Evolutionary conservation across 2,329 filamentous ascomycete genomes (phyloP).

Genomic region (Mariannaea sp.): DNA sequence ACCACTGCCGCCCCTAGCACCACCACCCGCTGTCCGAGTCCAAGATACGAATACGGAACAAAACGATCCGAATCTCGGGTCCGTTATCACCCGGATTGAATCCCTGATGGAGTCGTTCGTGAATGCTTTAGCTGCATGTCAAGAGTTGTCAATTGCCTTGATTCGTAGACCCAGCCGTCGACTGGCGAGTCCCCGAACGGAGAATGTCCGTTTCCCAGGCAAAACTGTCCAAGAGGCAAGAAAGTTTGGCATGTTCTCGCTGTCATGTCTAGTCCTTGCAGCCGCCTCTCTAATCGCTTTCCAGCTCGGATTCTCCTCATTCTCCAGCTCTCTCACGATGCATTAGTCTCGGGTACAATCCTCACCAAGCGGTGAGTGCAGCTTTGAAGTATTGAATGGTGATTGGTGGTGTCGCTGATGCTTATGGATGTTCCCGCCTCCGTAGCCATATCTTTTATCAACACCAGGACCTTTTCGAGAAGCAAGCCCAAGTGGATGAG

Average conservation of each 20-base stretch:
- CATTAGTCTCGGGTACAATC: conserved; percentile 57
- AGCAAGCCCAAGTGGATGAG: conserved; percentile 69
- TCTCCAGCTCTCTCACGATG: conserved; percentile 63
- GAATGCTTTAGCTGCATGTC: conserved; percentile 32
- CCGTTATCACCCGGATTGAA: conserved; percentile 45
- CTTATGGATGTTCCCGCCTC: background rate
- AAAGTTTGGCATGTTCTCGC: conserved; percentile 54
- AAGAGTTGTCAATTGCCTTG: conserved; percentile 39
- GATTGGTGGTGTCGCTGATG: background rate
- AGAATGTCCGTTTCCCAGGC: conserved; percentile 52
- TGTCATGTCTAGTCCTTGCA: background rate
- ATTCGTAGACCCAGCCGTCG: conserved; percentile 27
- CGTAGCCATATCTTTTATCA: conserved; percentile 80
- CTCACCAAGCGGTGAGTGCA: conserved; percentile 65
- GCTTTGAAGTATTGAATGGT: background rate
- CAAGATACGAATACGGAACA: conserved; percentile 34
- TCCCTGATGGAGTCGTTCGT: conserved; percentile 40
- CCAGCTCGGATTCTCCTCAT: conserved; percentile 62
- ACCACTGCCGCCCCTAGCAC: conserved; percentile 2
- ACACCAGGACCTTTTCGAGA: conserved; percentile 71
- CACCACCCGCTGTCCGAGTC: conserved; percentile 7
- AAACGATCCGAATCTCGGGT: conserved; percentile 25
- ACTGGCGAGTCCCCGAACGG: conserved; percentile 13
- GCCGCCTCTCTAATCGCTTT: background rate
- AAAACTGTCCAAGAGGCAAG: conserved; percentile 51